These are phyloP conservation scores for Ceratocystiopsis sp. DNA, from an alignment of 2,329 filamentous ascomycete genomes.

Conservation along the genomic window DNA sequence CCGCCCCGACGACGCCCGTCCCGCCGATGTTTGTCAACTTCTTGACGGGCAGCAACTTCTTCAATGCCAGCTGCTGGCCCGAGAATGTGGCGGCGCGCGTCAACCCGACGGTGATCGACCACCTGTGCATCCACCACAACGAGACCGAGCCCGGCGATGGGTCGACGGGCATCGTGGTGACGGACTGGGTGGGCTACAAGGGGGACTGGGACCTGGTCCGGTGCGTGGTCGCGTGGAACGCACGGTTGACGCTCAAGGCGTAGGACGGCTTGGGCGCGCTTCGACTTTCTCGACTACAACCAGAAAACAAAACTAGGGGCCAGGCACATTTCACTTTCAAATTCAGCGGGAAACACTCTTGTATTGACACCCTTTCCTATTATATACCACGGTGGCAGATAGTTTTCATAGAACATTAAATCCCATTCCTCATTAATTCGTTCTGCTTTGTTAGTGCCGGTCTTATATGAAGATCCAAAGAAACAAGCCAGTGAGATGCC, in stretches of 20 bases:
- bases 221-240: slow-evolving; percentile 84
- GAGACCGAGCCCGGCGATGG: slow-evolving; percentile 47
- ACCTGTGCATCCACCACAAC: slow-evolving; percentile 41
- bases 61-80: slow-evolving; percentile 82
- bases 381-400: too few relatives aligned
- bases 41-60: slow-evolving; percentile 82
- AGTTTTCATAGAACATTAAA: too few relatives aligned
- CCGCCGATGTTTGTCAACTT: slow-evolving; percentile 80
- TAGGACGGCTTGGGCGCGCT: slow-evolving; percentile 9
- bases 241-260: slow-evolving; percentile 36
- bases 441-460: not conserved
- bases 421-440: too few relatives aligned
- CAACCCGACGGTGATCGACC: slow-evolving; percentile 57
- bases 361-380: too few relatives aligned
- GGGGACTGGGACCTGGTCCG: slow-evolving; percentile 84
- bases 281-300: too few relatives aligned
- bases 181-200: slow-evolving; percentile 77
- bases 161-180: slow-evolving; percentile 73
- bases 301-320: too few relatives aligned
- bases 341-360: too few relatives aligned
- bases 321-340: too few relatives aligned
- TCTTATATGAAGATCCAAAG: not conserved
- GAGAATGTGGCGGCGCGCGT: slow-evolving; percentile 76
- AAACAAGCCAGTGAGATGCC: slow-evolving; percentile 13
- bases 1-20: slow-evolving; percentile 5